Conservation (phyloP, 2,329 filamentous ascomycete genomes). For the Trichoderma sp. region DNA sequence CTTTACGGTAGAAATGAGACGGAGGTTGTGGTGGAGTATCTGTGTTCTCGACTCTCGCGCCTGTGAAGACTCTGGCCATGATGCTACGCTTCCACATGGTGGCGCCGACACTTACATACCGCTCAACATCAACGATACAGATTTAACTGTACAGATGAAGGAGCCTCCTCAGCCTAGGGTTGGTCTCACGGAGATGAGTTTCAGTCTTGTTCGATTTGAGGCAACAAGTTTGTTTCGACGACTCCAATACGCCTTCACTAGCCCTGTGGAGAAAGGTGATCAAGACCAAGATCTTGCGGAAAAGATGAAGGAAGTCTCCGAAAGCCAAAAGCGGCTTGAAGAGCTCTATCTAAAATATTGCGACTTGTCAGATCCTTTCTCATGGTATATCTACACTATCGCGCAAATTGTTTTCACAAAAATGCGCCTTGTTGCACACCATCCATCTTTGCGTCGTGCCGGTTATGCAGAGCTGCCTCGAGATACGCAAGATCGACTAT, state of each 20-base stretch:
- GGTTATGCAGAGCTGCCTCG: neutral
- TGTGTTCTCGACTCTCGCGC: neutral
- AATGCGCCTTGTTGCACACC: slow-evolving; percentile 1
- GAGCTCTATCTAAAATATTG: neutral
- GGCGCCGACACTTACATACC: neutral
- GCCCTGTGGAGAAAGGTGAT: neutral
- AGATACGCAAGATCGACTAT: neutral
- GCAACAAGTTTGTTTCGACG: neutral
- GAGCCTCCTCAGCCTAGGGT: neutral
- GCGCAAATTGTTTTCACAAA: neutral
- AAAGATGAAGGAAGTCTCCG: neutral
- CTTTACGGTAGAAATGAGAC: neutral
- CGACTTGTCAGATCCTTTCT: neutral
- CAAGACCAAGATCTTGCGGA: neutral
- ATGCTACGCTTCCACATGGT: neutral
- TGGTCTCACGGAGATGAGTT: neutral
- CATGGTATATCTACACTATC: neutral
- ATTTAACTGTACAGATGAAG: neutral
- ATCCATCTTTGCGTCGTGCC: neutral
- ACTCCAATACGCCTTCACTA: neutral
- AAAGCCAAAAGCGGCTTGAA: neutral
- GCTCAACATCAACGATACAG: neutral
- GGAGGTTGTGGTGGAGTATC: neutral
- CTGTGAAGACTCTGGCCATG: slow-evolving; percentile 3
- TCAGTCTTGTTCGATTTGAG: neutral